Base-by-base conservation (phyloP, 2,329 filamentous ascomycete species). In the Paecilomyces formosus region DNA sequence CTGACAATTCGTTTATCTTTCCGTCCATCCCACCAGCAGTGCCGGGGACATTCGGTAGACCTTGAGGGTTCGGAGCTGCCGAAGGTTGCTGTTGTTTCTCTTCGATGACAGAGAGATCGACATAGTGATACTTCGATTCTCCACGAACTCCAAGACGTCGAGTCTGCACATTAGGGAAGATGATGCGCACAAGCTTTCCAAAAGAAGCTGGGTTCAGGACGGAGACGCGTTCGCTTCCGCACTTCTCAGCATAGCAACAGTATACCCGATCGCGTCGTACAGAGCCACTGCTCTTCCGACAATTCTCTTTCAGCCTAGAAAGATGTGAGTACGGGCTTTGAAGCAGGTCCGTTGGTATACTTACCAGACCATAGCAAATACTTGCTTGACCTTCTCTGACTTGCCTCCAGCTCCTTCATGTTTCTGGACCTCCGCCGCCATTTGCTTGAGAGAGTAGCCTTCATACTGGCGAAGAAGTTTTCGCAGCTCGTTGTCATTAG, bases 71-170 rank as follows among this genome's bases (percentile, higher is more conserved):
- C 52, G 70, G 60, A 35, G 28, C 54, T 7, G 66, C 60, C 6
- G 62, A 59, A n/a, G 64, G 65, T 59, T 70, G 69, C 54, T 74
- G 72, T 56, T 74, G 72, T 58, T 77, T 75, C 60, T 77, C 75
- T 58, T 78, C 75, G 28, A 77, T 75, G 51, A 81, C 73, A 1
- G 77, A 77, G 59, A 81, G 67, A 62, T 81, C 78, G 54, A 81
- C 78, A 61, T 99, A 99, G 74, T 99, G 94, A 73, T 99, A 99
- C 72, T 99, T 99, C 13, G 94, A 99, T 77, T 97, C 93, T 63
- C 94, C 94, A 56, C 94, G 86, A 53, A 97, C 92, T 62, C 94
- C 94, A 12, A 99, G 81, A 63, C 94, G 85, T 60, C 94, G 84
- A 31, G 94, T 99, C 75, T 96, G 93, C 22, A 99, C 87, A 50